Percentiles rank a stretch among this genome's conserved stretches.
Conservation (phyloP, 257 asterid genomes). For the Primulina huaijiensis region DNA sequence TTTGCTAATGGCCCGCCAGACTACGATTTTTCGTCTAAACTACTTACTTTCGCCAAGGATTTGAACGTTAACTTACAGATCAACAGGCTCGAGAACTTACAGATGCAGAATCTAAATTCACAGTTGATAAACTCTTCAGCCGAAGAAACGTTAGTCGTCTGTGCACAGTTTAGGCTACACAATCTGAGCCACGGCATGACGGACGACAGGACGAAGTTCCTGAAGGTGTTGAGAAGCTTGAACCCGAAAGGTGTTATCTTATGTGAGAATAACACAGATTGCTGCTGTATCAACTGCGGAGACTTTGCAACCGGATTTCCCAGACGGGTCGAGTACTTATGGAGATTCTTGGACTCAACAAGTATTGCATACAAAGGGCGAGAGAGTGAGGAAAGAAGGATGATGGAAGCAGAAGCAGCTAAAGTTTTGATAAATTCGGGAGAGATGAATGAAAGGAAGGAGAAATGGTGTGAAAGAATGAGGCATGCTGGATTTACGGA, state of each 20-base stretch:
- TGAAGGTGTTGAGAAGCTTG: slow-evolving; percentile 45
- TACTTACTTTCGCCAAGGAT: slow-evolving; percentile 62
- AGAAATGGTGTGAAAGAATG: slow-evolving; percentile 81
- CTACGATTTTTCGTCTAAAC: slow-evolving; percentile 59
- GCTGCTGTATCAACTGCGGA: slow-evolving; percentile 69
- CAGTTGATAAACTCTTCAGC: slow-evolving; percentile 44
- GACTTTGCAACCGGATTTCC: slow-evolving; percentile 63
- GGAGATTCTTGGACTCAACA: slow-evolving; percentile 75
- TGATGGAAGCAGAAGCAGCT: slow-evolving; percentile 91
- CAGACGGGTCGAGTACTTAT: slow-evolving; percentile 58
- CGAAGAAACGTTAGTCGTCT: slow-evolving; percentile 60
- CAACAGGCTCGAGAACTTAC: slow-evolving; percentile 51
- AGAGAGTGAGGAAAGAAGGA: slow-evolving; percentile 72
- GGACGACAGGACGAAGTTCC: slow-evolving; percentile 57
- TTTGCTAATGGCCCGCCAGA: slow-evolving; percentile 51
- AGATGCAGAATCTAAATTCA: slow-evolving; percentile 51
- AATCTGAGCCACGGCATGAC: slow-evolving; percentile 51
- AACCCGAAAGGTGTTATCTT: slow-evolving; percentile 64
- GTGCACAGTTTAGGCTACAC: slow-evolving; percentile 75
- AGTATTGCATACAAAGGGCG: slow-evolving; percentile 76
- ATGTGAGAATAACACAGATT: slow-evolving; percentile 65
- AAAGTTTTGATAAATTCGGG: slow-evolving; percentile 48
- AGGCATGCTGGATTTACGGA: slow-evolving; percentile 53
- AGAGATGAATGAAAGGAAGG: slow-evolving; percentile 74
- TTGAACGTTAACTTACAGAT: slow-evolving; percentile 72